Evolutionary conservation across 176 grass and related monocot species (phyloP), one percentile per base, ranked within the genome.

Genomic region (Triticum timopheevii): DNA sequence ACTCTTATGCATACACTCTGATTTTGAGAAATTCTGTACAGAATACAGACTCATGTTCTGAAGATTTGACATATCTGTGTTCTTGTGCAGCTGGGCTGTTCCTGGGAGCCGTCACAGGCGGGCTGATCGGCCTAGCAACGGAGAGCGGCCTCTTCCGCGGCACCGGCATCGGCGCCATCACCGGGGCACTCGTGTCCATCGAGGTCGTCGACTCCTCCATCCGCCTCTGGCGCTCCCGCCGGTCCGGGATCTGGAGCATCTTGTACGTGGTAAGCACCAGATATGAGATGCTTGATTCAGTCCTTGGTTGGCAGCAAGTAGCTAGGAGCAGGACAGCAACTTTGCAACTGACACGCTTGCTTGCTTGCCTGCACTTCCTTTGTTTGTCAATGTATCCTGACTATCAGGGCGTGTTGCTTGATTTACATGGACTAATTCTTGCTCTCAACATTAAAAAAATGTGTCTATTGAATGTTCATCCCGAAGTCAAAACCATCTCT

Each of bases 61-160:
- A 69, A 74, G 7, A 25, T 64, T 56, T 80, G 67, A 33, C 36
- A 25, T 54, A 20, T 69, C 23, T 54, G 0, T 54, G 50, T 9
- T 69, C 11, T 40, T 39, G 13, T 91, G 81, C 88, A 97, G 95
- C 91, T 34, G 95, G 95, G 0, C 81, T 94, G 34, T 88, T 97
- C 65, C 84, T 97, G 24, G 95, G 95, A 19, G 95, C 95, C 0
- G 92, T 97, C 66, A 97, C 95, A 1, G 95, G 95, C 86, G 95
- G 90, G 1, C 87, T 94, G 61, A 97, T 97, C 63, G 95, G 95
- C 1, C 88, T 97, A 2, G 95, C 95, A 17, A 97, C 95, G 5
- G 95, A 97, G 87, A 97, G 95, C 78, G 95, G 95, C 1, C 90
- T 97, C 3, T 94, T 97, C 86, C 90, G 95, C 25, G 92, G 95